Conservation (phyloP, 208 protist species). For the Endotrypanum monterogeii region DNA sequence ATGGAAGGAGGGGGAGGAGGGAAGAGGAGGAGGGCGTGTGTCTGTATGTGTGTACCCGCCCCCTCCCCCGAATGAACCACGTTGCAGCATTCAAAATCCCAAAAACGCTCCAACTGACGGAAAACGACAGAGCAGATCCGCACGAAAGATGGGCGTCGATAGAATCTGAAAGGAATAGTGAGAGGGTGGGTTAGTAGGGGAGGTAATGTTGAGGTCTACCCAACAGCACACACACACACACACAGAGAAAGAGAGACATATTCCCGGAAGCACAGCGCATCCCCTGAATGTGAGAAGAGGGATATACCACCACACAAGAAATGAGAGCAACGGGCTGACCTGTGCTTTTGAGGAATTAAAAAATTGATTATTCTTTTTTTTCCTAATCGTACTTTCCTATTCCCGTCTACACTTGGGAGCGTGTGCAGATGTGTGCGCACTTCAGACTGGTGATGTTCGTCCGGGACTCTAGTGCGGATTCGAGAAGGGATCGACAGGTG, state of each 20-base stretch:
- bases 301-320: background rate
- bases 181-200: no score
- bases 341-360: background rate
- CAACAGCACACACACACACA: background rate
- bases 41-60: no score
- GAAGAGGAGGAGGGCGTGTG: no score
- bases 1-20: no score
- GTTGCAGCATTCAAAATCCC: no score
- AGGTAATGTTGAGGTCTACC: no score
- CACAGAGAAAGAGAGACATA: slow-evolving; percentile 4
- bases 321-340: background rate
- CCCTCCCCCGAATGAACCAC: no score
- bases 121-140: no score
- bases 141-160: no score
- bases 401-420: background rate
- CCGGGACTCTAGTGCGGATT: background rate
- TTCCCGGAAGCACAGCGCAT: background rate
- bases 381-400: background rate
- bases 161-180: no score
- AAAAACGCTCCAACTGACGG: no score
- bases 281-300: background rate
- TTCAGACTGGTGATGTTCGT: background rate
- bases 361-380: background rate
- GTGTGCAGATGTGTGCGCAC: background rate
- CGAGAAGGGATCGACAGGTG: slow-evolving; percentile 17